Evolutionary conservation across 257 asterid species (phyloP).

Genomic region (Solanum chiquidenum): DNA sequence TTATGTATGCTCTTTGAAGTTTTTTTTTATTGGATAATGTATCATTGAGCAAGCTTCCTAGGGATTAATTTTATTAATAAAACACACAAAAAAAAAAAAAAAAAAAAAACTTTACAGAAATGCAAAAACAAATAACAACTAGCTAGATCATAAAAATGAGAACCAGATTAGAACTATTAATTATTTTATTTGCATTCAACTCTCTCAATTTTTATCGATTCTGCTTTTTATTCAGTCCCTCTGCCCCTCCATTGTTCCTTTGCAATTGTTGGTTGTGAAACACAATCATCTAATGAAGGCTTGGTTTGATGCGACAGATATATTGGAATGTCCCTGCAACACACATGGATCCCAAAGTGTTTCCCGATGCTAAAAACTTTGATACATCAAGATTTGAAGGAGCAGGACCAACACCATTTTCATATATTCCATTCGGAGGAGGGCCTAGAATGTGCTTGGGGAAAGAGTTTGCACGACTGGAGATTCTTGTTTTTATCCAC

Average conservation of each 20-base stretch:
- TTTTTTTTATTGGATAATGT: not conserved
- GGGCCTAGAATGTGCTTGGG: conserved; percentile 43
- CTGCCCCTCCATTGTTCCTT: not conserved
- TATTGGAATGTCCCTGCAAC: conserved; percentile 46
- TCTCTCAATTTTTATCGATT: not conserved
- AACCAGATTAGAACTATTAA: not conserved
- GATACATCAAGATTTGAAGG: conserved; percentile 12
- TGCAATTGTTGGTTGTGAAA: not conserved
- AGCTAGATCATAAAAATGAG: not conserved
- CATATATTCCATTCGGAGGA: conserved; percentile 13
- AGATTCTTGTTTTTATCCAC: conserved; percentile 44
- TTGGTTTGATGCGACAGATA: conserved; percentile 21
- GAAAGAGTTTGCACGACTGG: conserved; percentile 55
- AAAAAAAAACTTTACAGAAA: not conserved
- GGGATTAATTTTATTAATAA: not conserved
- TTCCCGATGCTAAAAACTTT: not conserved
- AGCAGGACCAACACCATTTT: conserved; percentile 1
- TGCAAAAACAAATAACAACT: not conserved
- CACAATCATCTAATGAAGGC: not conserved
- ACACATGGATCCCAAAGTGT: conserved; percentile 25
- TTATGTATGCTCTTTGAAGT: not conserved
- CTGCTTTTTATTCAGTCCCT: not conserved
- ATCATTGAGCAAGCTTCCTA: not conserved
- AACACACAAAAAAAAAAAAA: not conserved
- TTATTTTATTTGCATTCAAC: not conserved